Conservation (phyloP, 352 stramenopile species). For the Sclerospora graminicola region DNA sequence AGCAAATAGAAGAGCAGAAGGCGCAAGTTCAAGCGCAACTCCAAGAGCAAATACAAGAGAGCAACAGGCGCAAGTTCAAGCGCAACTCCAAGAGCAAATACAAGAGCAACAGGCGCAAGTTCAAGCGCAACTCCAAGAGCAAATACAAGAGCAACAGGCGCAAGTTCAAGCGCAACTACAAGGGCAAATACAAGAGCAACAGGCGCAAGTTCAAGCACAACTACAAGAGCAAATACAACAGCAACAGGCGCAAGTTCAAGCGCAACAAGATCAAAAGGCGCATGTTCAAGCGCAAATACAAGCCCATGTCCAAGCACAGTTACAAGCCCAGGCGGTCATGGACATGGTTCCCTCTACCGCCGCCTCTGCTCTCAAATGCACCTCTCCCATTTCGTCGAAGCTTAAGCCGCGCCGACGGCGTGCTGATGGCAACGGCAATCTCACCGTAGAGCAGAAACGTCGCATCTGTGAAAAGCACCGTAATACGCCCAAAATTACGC, state of each 20-base stretch:
- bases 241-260: too few species aligned
- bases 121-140: too few species aligned
- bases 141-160: conserved; percentile 4
- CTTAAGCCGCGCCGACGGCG: conserved; percentile 28
- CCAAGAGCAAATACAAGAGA: too few species aligned
- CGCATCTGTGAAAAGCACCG: conserved; percentile 84
- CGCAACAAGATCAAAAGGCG: too few species aligned
- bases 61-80: too few species aligned
- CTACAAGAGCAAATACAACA: too few species aligned
- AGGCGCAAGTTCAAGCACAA: too few species aligned
- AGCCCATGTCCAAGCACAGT: too few species aligned
- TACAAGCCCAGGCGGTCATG: conserved; percentile 1
- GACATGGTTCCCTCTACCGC: neutral
- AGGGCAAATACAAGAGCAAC: too few species aligned
- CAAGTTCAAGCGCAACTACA: conserved; percentile 1
- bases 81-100: too few species aligned
- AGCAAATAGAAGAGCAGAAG: conserved; percentile 17
- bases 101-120: too few species aligned
- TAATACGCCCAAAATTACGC: conserved; percentile 79
- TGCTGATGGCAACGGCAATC: conserved; percentile 58
- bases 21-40: conserved; percentile 11
- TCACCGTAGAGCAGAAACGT: conserved; percentile 83
- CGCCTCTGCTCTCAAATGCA: neutral
- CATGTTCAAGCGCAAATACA: neutral
- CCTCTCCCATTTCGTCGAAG: neutral